Evolutionary conservation across 441 rosid genomes (phyloP).

Genomic region (Adansonia rubrostipa): DNA sequence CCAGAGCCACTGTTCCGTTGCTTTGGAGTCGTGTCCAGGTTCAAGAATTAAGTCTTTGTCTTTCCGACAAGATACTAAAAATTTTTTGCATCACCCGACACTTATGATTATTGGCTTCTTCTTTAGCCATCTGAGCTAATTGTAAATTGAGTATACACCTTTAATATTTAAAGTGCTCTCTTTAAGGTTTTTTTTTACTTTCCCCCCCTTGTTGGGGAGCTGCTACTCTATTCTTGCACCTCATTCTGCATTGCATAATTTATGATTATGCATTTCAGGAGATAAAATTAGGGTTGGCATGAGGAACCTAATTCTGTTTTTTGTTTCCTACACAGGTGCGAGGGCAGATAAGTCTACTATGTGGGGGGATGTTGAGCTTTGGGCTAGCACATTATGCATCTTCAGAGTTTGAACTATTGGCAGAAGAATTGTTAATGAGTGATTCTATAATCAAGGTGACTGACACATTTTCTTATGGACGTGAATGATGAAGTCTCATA

Average conservation of each 20-base stretch:
- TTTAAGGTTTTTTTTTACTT: not conserved
- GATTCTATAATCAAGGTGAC: slow-evolving; percentile 88
- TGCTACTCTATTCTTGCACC: not conserved
- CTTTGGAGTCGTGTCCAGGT: slow-evolving; percentile 99
- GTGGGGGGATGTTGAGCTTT: slow-evolving; percentile 85
- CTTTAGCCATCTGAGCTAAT: not conserved
- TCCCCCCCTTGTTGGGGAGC: not conserved
- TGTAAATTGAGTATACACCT: not conserved
- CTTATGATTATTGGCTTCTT: not conserved
- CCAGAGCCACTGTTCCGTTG: slow-evolving; percentile 95
- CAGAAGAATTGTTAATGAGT: slow-evolving; percentile 98
- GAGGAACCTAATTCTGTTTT: slow-evolving; percentile 19
- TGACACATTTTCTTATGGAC: slow-evolving; percentile 7
- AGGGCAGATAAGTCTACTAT: slow-evolving; percentile 86
- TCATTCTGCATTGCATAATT: not conserved
- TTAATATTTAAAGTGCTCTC: not conserved
- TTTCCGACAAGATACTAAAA: not conserved
- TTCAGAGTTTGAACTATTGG: slow-evolving; percentile 94
- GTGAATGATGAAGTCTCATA: not conserved
- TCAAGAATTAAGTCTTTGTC: slow-evolving; percentile 24
- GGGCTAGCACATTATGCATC: slow-evolving; percentile 88
- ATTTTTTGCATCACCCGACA: not conserved
- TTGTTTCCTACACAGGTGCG: slow-evolving; percentile 65
- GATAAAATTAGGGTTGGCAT: slow-evolving; percentile 7
- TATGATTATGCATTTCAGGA: not conserved